Percentiles rank a stretch among this genome's conserved stretches.
Evolutionary conservation across 192 early-diverging fungal species (phyloP).

Genomic region (Dissophora ornata): DNA sequence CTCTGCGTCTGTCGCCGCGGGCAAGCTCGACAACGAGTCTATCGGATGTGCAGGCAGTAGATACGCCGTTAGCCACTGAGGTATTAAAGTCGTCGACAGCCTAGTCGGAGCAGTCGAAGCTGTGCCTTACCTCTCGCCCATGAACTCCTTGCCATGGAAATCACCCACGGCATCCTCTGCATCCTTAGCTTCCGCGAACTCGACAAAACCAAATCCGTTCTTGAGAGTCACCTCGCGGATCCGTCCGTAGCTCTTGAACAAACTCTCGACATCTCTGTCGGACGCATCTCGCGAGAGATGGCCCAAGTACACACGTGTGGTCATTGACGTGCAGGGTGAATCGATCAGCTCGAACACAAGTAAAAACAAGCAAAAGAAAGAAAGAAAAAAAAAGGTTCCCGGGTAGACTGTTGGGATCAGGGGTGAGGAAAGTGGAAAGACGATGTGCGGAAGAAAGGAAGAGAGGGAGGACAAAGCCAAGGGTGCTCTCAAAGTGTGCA

Average conservation of each 20-base stretch:
- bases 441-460: not conserved
- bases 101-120: too few species aligned
- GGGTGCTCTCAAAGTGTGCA: too few species aligned
- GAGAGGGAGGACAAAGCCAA: not conserved
- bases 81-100: too few species aligned
- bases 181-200: constrained; percentile 86
- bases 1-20: constrained; percentile 66
- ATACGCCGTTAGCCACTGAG: too few species aligned
- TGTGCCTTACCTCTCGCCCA: constrained; percentile 82
- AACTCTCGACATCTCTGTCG: constrained; percentile 82
- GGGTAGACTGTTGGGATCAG: too few species aligned
- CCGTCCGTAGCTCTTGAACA: constrained; percentile 81
- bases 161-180: constrained; percentile 89
- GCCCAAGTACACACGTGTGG: constrained; percentile 76
- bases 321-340: constrained; percentile 8
- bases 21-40: constrained; percentile 88
- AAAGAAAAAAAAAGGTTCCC: not conserved
- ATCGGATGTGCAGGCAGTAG: not conserved
- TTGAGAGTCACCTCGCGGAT: constrained; percentile 84
- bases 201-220: constrained; percentile 93
- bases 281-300: constrained; percentile 84
- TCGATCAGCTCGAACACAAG: too few species aligned
- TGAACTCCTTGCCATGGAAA: constrained; percentile 80
- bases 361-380: not conserved
- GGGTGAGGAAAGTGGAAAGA: not conserved